Conservation (phyloP, 2,329 filamentous ascomycete species). For the Paracamarosporium sp. region DNA sequence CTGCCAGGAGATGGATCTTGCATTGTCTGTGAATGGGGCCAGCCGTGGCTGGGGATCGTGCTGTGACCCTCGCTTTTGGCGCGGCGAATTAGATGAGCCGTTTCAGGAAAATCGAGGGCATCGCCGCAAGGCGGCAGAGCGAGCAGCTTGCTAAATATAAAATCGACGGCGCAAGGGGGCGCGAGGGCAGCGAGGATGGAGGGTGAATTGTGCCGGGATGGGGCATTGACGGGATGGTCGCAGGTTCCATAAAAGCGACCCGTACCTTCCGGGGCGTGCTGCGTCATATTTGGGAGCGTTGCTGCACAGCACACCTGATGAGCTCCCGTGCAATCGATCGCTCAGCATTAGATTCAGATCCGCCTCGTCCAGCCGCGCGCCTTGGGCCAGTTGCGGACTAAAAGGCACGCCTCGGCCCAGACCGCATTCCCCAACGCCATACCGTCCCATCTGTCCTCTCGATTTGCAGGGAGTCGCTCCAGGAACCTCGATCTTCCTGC, state of each 20-base stretch:
- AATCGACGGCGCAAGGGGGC: not conserved
- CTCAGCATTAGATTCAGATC: not conserved
- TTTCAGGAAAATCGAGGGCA: not conserved
- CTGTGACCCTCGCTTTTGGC: constrained; percentile 4
- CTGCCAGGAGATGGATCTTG: not conserved
- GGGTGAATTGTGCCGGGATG: not conserved
- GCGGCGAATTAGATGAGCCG: not conserved
- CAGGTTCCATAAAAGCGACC: not conserved
- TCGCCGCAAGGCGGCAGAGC: not conserved
- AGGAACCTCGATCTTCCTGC: not conserved
- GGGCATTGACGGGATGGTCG: not conserved
- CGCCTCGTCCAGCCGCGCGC: not conserved
- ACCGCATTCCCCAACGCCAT: not conserved
- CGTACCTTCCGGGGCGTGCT: not conserved
- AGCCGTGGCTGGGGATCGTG: not conserved
- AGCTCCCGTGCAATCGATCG: not conserved
- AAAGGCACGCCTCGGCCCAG: constrained; percentile 4
- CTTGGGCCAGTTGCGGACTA: not conserved
- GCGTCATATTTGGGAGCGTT: constrained; percentile 1
- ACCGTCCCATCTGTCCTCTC: constrained; percentile 7
- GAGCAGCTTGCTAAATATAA: constrained; percentile 1
- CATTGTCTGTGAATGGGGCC: constrained; percentile 4
- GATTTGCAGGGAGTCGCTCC: not conserved
- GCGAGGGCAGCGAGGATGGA: too few species aligned
- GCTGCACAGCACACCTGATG: not conserved